These are phyloP conservation scores for Prillingera fragicola DNA, from an alignment of 1,284 basidiomycete species.

Conservation along the genomic window DNA sequence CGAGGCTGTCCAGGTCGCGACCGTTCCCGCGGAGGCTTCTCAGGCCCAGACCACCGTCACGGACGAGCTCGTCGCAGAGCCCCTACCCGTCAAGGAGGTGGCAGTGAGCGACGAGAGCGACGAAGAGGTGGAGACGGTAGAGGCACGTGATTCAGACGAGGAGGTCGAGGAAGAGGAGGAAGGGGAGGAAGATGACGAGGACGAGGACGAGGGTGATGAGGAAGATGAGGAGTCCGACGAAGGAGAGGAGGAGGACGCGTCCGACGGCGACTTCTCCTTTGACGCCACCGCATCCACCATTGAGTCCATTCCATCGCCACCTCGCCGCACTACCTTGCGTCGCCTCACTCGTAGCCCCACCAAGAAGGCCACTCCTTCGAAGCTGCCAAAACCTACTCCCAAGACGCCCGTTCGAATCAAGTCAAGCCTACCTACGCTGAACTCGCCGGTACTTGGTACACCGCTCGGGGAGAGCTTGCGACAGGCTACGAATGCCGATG, in stretches of 20 bases:
- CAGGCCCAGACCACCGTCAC: neutral
- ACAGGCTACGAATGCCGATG: slow-evolving; percentile 17
- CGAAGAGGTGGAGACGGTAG: neutral
- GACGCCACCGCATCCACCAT: slow-evolving; percentile 9
- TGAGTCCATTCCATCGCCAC: slow-evolving; percentile 21
- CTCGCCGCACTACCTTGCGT: slow-evolving; percentile 18
- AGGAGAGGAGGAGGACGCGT: slow-evolving; percentile 13
- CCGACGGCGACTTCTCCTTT: neutral
- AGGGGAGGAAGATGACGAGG: slow-evolving; percentile 7
- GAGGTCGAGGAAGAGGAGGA: slow-evolving; percentile 3
- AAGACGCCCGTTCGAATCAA: slow-evolving; percentile 1
- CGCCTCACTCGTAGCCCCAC: slow-evolving; percentile 2
- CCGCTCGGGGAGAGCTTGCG: slow-evolving; percentile 27
- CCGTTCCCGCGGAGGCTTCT: too few species aligned
- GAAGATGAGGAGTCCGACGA: slow-evolving; percentile 13
- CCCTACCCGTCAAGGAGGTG: neutral
- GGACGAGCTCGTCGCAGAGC: neutral
- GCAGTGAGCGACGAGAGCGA: neutral
- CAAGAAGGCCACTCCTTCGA: neutral
- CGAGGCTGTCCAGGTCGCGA: too few species aligned
- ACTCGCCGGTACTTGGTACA: neutral
- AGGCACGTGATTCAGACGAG: slow-evolving; percentile 1
- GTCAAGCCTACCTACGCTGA: neutral
- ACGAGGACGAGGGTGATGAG: slow-evolving; percentile 3
- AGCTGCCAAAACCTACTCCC: neutral